Percentiles rank a stretch among this genome's conserved stretches.
phyloP scores from a whole-genome alignment of 148 eudicot genomes.

The Tetragonia tetragonoides region DNA sequence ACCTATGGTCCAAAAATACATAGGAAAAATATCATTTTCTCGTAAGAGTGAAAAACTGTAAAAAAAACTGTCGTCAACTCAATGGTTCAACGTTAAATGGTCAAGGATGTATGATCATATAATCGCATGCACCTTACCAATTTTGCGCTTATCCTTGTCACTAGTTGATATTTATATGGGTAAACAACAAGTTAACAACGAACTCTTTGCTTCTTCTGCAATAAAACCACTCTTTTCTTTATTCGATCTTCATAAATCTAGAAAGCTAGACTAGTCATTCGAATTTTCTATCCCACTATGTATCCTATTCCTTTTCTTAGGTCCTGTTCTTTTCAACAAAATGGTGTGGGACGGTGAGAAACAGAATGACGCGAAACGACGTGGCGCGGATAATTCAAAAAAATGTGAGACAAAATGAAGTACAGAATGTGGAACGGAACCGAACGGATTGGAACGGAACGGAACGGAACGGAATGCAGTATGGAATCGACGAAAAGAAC shows the following conservation, averaged over 20 bases:
- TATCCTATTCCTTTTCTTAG: too few species aligned
- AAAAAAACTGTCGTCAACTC: slow-evolving; percentile 12
- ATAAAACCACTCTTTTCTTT: not conserved
- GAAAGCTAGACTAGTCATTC: too few species aligned
- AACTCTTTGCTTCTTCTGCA: not conserved
- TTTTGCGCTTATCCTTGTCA: slow-evolving; percentile 5
- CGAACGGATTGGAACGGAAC: too few species aligned
- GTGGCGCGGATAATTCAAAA: too few species aligned
- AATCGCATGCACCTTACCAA: not conserved
- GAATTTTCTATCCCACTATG: too few species aligned
- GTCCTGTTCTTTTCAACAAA: too few species aligned
- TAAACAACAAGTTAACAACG: not conserved
- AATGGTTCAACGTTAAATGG: not conserved
- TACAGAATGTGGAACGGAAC: too few species aligned
- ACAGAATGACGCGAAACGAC: too few species aligned
- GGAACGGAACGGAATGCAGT: too few species aligned
- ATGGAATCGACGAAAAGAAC: too few species aligned
- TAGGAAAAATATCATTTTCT: not conserved
- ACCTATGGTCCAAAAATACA: not conserved
- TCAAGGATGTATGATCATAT: not conserved
- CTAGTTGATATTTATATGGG: not conserved
- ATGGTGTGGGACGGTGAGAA: too few species aligned
- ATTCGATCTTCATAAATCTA: not conserved
- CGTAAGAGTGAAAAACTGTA: not conserved
- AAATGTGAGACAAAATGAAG: too few species aligned